phyloP scores from a whole-genome alignment of 768 basidiomycete genomes.

The Dentipellis sp. region DNA sequence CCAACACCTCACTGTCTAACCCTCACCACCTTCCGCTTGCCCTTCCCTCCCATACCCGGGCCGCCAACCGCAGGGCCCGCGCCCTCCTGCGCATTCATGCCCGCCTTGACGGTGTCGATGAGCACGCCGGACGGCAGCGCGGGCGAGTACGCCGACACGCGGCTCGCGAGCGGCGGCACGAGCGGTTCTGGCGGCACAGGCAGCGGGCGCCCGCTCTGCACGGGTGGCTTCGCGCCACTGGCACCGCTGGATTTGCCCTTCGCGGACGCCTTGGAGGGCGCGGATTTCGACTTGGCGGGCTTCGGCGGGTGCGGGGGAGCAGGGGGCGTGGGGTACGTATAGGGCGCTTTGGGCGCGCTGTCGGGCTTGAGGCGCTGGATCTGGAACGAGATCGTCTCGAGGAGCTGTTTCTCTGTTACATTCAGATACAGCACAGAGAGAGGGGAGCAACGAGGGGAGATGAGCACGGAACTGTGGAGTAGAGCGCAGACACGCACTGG shows the following conservation, averaged over 20 bases:
- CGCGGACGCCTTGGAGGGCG: slow-evolving; percentile 16
- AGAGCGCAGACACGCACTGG: slow-evolving; percentile 43
- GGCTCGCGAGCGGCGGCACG: slow-evolving; percentile 58
- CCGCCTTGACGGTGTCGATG: slow-evolving; percentile 13
- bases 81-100: slow-evolving; percentile 13
- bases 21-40: slow-evolving; percentile 14
- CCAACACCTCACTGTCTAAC: slow-evolving; percentile 5
- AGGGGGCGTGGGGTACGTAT: slow-evolving; percentile 24
- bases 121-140: slow-evolving; percentile 12
- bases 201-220: slow-evolving; percentile 26
- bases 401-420: slow-evolving; percentile 55
- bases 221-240: slow-evolving; percentile 11
- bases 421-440: not conserved
- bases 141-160: slow-evolving; percentile 23
- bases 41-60: slow-evolving; percentile 9
- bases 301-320: slow-evolving; percentile 21
- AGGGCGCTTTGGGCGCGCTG: slow-evolving; percentile 56
- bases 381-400: slow-evolving; percentile 65
- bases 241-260: slow-evolving; percentile 15
- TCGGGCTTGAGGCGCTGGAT: slow-evolving; percentile 71
- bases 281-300: slow-evolving; percentile 18
- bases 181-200: slow-evolving; percentile 68
- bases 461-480: not conserved
- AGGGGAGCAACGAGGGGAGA: no score
- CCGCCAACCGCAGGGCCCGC: slow-evolving; percentile 5